phyloP scores from a whole-genome alignment of 257 asterid genomes.

The Oldenlandia corymbosa region DNA sequence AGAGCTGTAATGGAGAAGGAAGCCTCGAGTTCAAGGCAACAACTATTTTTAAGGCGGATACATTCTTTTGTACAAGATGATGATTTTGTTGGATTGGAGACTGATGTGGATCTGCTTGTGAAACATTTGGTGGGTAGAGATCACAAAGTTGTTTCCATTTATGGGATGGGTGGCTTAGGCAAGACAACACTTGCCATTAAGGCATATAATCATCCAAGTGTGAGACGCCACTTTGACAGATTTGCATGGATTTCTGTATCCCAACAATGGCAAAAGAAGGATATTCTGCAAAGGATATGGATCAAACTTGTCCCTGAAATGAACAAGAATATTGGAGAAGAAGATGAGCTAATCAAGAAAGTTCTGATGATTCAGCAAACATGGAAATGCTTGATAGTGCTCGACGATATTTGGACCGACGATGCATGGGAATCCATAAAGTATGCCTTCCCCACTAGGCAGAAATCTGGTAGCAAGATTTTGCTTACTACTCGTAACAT shows the following conservation, averaged over 20 bases:
- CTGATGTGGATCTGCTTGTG: neutral
- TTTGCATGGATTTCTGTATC: neutral
- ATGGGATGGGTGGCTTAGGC: constrained; percentile 3
- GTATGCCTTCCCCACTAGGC: constrained; percentile 5
- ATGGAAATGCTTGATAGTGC: constrained; percentile 12
- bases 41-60: constrained; percentile 4
- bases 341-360: neutral
- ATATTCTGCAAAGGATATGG: neutral
- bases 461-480: neutral
- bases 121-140: constrained; percentile 3
- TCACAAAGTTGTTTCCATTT: neutral
- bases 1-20: constrained; percentile 1
- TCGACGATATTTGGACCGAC: constrained; percentile 20
- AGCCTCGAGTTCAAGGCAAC: constrained; percentile 4
- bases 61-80: constrained; percentile 4
- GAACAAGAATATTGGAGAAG: neutral
- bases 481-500: constrained; percentile 17
- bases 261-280: neutral
- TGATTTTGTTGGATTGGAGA: constrained; percentile 9
- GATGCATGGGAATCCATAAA: constrained; percentile 12
- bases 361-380: neutral
- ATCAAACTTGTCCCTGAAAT: neutral
- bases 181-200: constrained; percentile 2
- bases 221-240: neutral
- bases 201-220: neutral